A percentile compares a stretch with the other conserved stretches of the same genome.
Conservation (phyloP, 2,329 filamentous ascomycete species). For the Paracamarosporium sp. region DNA sequence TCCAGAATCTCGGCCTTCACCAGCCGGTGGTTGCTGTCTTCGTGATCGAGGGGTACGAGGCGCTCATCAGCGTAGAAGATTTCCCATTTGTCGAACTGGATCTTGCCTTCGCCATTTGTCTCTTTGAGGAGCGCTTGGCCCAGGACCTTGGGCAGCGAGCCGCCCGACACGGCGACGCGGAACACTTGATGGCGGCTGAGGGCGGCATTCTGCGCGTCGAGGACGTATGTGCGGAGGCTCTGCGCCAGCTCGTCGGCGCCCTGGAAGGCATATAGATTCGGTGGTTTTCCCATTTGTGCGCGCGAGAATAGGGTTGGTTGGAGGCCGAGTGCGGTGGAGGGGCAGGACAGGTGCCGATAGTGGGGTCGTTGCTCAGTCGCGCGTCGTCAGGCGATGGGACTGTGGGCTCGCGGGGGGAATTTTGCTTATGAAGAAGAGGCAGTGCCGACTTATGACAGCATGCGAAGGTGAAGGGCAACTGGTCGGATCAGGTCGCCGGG, state of each 20-base stretch:
- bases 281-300: constrained; percentile 48
- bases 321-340: constrained; percentile 20
- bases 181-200: constrained; percentile 82
- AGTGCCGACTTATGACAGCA: neutral
- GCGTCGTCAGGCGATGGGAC: neutral
- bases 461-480: neutral
- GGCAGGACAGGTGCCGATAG: constrained; percentile 10
- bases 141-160: constrained; percentile 87
- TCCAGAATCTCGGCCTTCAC: constrained; percentile 87
- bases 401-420: neutral
- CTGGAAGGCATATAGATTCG: constrained; percentile 81
- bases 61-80: constrained; percentile 99
- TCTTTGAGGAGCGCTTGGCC: constrained; percentile 78
- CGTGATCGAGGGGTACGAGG: constrained; percentile 87
- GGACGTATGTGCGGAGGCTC: constrained; percentile 80
- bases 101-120: constrained; percentile 63
- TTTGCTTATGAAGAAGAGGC: neutral
- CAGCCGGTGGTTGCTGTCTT: constrained; percentile 92
- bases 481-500: constrained; percentile 9
- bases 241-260: constrained; percentile 73
- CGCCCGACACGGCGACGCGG: constrained; percentile 91
- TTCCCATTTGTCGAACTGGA: constrained; percentile 89
- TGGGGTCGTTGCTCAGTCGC: constrained; percentile 6
- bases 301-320: constrained; percentile 16
- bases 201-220: constrained; percentile 81